A percentile compares a stretch with the other conserved stretches of the same genome.
Evolutionary conservation across 805 yeast species (phyloP).

Genomic region (Zygotorulaspora chibaensis): DNA sequence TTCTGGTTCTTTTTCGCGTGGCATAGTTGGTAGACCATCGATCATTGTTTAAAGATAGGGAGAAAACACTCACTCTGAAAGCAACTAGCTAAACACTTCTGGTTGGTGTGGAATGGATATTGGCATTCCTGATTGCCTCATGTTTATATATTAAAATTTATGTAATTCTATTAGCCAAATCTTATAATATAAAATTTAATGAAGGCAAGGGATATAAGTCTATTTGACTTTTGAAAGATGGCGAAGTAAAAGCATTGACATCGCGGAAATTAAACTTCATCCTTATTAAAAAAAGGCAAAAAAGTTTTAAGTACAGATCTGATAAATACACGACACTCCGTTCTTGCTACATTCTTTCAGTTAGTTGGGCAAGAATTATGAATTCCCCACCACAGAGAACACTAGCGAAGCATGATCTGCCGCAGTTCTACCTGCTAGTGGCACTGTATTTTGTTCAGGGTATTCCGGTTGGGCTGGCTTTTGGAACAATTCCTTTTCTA

Average conservation of each 20-base stretch:
- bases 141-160: conserved; percentile 1
- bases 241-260: background rate
- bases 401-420: conserved; percentile 50
- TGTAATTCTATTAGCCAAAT: background rate
- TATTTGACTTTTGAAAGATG: background rate
- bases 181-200: background rate
- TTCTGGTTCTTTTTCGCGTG: background rate
- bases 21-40: background rate
- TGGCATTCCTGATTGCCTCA: background rate
- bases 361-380: conserved; percentile 1
- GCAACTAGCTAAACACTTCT: background rate
- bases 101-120: conserved; percentile 1
- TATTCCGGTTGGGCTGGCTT: conserved; percentile 93
- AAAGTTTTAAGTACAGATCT: background rate
- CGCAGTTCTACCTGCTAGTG: conserved; percentile 70
- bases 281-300: background rate
- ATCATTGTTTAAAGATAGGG: background rate
- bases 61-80: background rate
- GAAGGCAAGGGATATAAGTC: too few species aligned
- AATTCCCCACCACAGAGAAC: conserved; percentile 2
- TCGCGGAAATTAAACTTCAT: background rate
- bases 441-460: conserved; percentile 84
- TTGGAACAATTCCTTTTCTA: conserved; percentile 89
- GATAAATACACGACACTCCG: background rate
- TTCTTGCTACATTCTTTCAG: background rate